phyloP scores from a whole-genome alignment of 1,284 basidiomycete species.

The Cutaneotrichosporon sp. region DNA sequence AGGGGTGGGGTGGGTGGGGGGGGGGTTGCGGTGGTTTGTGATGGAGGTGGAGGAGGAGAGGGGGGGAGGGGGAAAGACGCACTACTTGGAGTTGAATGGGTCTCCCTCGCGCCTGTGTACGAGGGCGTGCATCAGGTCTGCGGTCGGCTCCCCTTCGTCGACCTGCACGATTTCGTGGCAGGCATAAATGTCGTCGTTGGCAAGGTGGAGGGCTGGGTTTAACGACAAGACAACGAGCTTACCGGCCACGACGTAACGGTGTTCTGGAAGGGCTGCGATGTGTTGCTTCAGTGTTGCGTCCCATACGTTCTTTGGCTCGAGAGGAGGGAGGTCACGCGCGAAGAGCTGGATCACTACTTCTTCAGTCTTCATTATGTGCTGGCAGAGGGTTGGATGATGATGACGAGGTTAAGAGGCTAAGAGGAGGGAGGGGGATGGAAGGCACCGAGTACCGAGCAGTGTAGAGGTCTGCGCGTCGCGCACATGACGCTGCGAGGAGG shows the following conservation, averaged over 20 bases:
- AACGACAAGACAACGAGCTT: slow-evolving; percentile 12
- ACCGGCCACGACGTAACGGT: slow-evolving; percentile 43
- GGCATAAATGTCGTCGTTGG: slow-evolving; percentile 50
- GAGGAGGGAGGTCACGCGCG: slow-evolving; percentile 34
- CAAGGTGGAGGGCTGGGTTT: slow-evolving; percentile 46
- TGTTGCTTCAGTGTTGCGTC: slow-evolving; percentile 29
- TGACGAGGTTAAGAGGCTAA: not conserved
- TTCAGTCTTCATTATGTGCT: not conserved
- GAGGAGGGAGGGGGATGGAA: no score
- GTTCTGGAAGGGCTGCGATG: slow-evolving; percentile 37
- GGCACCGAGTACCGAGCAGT: not conserved
- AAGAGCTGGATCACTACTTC: slow-evolving; percentile 27
- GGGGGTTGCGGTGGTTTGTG: no score
- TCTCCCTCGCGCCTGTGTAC: slow-evolving; percentile 51
- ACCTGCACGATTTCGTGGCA: slow-evolving; percentile 47
- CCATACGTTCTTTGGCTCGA: slow-evolving; percentile 45
- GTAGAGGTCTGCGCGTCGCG: not conserved
- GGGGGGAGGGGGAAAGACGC: slow-evolving; percentile 13
- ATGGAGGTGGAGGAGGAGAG: not conserved
- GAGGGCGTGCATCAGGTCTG: slow-evolving; percentile 49
- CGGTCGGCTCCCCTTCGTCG: slow-evolving; percentile 45
- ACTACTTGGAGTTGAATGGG: slow-evolving; percentile 54
- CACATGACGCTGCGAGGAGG: not conserved
- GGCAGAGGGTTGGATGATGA: no score
- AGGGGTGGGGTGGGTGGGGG: not conserved